Evolutionary conservation across 2,329 filamentous ascomycete genomes (phyloP).

Genomic region (Aspergillus persii): DNA sequence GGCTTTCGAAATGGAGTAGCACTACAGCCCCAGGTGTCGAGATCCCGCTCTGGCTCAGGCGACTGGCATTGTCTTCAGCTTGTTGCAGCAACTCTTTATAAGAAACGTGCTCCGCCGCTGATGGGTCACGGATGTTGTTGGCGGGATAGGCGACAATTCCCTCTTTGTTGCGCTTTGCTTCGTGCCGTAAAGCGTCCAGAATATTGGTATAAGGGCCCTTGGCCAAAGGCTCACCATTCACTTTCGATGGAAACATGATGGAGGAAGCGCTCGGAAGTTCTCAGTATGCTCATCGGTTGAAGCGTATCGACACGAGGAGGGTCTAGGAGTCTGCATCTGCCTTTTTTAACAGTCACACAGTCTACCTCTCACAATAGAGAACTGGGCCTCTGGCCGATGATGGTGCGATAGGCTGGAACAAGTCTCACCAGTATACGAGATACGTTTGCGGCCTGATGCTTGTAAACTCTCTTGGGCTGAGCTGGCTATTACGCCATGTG

Average conservation of each 20-base stretch:
- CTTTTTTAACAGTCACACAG: neutral
- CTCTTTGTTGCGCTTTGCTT: neutral
- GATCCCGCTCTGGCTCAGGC: neutral
- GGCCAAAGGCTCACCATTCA: neutral
- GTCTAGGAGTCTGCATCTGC: neutral
- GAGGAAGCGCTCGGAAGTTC: neutral
- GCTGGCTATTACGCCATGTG: neutral
- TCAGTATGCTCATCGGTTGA: neutral
- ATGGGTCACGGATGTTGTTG: neutral
- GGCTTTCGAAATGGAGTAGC: neutral
- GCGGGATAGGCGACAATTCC: neutral
- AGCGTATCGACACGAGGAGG: neutral
- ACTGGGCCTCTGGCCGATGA: neutral
- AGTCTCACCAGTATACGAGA: neutral
- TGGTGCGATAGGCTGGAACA: too few relatives aligned
- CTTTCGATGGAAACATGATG: neutral
- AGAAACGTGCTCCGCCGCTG: neutral
- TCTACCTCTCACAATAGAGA: neutral
- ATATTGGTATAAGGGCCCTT: slow-evolving; percentile 1
- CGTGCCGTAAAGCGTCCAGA: slow-evolving; percentile 1
- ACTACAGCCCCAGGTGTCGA: neutral
- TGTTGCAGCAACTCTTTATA: slow-evolving; percentile 3
- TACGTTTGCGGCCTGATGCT: neutral
- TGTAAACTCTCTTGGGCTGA: neutral
- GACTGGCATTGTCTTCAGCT: neutral